Evolutionary conservation across 306 rosid genomes (phyloP), one percentile per base, ranked within the genome.

Genomic region (Crataegus laevigata): DNA sequence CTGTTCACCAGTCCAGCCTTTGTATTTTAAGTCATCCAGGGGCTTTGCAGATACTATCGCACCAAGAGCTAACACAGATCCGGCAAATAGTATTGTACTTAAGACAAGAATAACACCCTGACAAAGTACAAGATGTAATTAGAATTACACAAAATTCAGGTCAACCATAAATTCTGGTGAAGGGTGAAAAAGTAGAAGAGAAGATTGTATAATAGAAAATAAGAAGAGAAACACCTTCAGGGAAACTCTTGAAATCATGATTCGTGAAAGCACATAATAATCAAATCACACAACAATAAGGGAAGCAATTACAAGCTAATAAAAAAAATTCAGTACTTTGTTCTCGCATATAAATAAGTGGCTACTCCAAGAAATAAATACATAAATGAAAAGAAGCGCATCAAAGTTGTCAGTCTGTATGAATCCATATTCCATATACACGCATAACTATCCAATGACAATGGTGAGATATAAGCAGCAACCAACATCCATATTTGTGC

Each of bases 21-120:
- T 96, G 85, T 96, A 96, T 67, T 80, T 67, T 67, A 96, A 89
- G 85, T 90, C 96, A 76, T 96, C 97, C 73, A 96, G 85, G 79
- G 99, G 99, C 86, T 88, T 96, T 57, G 92, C 93, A 60, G 98
- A 90, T 85, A 92, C 96, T 66, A 96, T 90, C 8, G 86, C 87
- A 43, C 98, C 99, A 63, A 96, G 91, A 40, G 99, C 91, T 66
- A 96, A 82, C 32, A 96, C 90, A 70, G 97, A 90, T 84, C 91
- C 98, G 78, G 83, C 67, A 81, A 92, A 96, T 75, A 96, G 55
- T 36, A 84, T 74, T 84, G 87, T 79, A 71, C 88, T 89, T 73
- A 90, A 68, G 74, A 88, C 77, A 77, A 96, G 96, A 79, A 87
- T 80, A 77, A 90, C 86, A 75, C 98, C 97, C 99, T 96, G 96